Evolutionary conservation across 2,329 filamentous ascomycete species (phyloP).

Genomic region (Pyrenochaeta sp.): DNA sequence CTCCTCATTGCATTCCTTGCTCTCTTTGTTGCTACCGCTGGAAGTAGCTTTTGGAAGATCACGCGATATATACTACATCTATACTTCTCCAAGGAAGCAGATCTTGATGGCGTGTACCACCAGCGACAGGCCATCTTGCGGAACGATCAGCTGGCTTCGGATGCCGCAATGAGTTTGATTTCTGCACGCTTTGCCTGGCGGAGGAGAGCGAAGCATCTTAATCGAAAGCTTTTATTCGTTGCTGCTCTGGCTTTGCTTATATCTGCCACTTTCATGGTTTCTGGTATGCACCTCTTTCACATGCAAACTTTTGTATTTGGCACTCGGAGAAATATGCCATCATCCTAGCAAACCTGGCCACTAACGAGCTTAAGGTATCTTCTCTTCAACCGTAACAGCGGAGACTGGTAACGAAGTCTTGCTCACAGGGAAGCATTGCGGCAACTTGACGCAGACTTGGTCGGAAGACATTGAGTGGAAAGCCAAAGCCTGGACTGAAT

Average conservation of each 20-base stretch:
- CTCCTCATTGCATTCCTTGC: constrained; percentile 34
- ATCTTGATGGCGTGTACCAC: constrained; percentile 37
- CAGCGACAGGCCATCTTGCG: constrained; percentile 46
- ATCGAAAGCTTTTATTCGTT: constrained; percentile 43
- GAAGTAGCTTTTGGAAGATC: constrained; percentile 25
- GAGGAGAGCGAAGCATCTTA: constrained; percentile 16
- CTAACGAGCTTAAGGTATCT: not conserved
- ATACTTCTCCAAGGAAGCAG: constrained; percentile 9
- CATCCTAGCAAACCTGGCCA: no score
- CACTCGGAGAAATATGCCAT: no score
- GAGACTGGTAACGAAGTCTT: not conserved
- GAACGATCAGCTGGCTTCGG: constrained; percentile 28
- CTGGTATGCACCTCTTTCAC: constrained; percentile 13
- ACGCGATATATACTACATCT: constrained; percentile 17
- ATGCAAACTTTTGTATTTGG: no score
- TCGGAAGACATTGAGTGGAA: not conserved
- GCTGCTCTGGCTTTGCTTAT: constrained; percentile 34
- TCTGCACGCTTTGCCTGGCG: constrained; percentile 18
- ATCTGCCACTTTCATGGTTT: constrained; percentile 43
- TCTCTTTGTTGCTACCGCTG: constrained; percentile 21
- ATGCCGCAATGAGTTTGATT: constrained; percentile 11
- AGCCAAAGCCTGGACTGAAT: not conserved
- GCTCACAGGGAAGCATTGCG: not conserved
- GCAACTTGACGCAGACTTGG: not conserved
- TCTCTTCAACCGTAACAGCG: not conserved